Conservation (phyloP, 2,329 filamentous ascomycete species). For the Phialemoniopsis sp. region DNA sequence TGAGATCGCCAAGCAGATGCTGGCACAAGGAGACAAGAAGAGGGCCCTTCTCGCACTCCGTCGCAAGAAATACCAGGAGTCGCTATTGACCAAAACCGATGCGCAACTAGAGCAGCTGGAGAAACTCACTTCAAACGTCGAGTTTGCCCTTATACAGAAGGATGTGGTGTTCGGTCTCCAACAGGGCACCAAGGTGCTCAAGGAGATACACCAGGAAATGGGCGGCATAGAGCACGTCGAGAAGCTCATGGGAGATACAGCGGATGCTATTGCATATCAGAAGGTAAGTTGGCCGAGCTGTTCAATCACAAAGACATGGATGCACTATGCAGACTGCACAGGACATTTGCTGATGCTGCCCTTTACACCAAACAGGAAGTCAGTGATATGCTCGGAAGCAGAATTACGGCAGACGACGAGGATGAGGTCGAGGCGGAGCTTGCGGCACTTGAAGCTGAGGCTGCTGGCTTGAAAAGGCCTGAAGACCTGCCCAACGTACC, state of each 20-base stretch:
- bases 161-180: constrained; percentile 90
- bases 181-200: constrained; percentile 84
- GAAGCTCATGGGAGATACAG: constrained; percentile 89
- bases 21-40: constrained; percentile 73
- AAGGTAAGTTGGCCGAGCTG: constrained; percentile 55
- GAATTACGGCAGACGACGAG: constrained; percentile 91
- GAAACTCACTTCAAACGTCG: constrained; percentile 80
- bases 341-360: constrained; percentile 4
- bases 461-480: constrained; percentile 17
- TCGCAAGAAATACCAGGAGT: constrained; percentile 95
- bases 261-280: constrained; percentile 89
- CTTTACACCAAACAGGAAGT: constrained; percentile 62
- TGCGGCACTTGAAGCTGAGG: constrained; percentile 69
- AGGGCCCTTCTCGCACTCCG: constrained; percentile 84
- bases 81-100: constrained; percentile 83
- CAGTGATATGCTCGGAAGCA: constrained; percentile 82
- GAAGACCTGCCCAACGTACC: constrained; percentile 56
- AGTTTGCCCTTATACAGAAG: constrained; percentile 96
- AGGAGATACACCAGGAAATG: constrained; percentile 94
- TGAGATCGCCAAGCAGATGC: constrained; percentile 77
- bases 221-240: constrained; percentile 90
- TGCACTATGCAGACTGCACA: no score
- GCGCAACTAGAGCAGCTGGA: constrained; percentile 91
- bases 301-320: no score
- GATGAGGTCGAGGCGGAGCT: constrained; percentile 97